A percentile compares a stretch with the other conserved stretches of the same genome.
Evolutionary conservation across 768 basidiomycete species (phyloP).

Genomic region (Suillus luteus): DNA sequence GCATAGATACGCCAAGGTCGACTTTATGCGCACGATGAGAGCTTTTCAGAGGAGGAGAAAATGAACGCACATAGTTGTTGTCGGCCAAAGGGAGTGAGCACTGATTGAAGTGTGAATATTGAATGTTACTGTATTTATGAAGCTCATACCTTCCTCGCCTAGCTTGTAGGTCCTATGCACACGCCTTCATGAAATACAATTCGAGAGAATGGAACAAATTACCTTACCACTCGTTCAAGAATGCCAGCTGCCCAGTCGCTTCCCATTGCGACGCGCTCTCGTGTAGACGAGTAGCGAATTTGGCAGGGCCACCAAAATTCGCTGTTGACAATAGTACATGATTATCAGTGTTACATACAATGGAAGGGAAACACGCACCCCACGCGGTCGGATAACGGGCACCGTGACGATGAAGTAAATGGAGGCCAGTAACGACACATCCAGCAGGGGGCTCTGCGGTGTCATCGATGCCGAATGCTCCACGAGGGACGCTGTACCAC

Average conservation of each 20-base stretch:
- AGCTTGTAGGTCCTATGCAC: constrained; percentile 79
- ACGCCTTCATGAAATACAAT: constrained; percentile 1
- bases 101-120: constrained; percentile 33
- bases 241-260: constrained; percentile 63
- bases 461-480: constrained; percentile 73
- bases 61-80: constrained; percentile 72
- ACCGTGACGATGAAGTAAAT: constrained; percentile 82
- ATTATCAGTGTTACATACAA: neutral
- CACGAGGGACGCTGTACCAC: constrained; percentile 74
- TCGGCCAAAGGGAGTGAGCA: constrained; percentile 88
- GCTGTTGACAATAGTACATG: constrained; percentile 37
- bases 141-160: constrained; percentile 70
- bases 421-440: constrained; percentile 72
- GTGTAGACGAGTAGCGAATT: constrained; percentile 57
- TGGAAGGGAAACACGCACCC: constrained; percentile 42
- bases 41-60: neutral
- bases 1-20: constrained; percentile 69
- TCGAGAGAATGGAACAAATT: constrained; percentile 6
- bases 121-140: neutral
- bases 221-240: constrained; percentile 80
- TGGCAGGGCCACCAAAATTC: constrained; percentile 62
- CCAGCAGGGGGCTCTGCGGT: constrained; percentile 67
- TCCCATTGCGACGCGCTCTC: constrained; percentile 58
- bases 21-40: constrained; percentile 34
- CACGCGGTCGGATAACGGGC: constrained; percentile 72